Evolutionary conservation across 805 yeast genomes (phyloP).

Genomic region (Candida easanensis): DNA sequence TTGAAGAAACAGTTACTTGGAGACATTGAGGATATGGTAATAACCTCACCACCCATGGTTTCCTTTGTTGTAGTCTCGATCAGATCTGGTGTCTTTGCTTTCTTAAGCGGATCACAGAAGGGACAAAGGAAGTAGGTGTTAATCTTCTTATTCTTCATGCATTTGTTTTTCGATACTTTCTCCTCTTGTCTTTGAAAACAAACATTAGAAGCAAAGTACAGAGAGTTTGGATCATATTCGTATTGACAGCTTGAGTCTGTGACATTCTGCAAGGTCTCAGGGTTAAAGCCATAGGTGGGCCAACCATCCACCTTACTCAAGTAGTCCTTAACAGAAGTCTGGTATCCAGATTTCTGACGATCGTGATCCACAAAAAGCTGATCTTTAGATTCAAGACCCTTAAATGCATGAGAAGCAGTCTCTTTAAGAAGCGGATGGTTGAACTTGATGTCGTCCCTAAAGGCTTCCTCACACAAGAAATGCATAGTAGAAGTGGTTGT

Average conservation of each 20-base stretch:
- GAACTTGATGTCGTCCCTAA: no score
- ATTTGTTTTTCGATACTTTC: slow-evolving; percentile 10
- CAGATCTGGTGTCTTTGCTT: not conserved
- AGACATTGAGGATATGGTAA: slow-evolving; percentile 2
- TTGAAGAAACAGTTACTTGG: slow-evolving; percentile 10
- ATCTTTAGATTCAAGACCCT: no score
- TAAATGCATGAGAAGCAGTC: no score
- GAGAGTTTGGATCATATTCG: slow-evolving; percentile 13
- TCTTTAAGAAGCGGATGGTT: no score
- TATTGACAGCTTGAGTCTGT: not conserved
- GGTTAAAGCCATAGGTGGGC: not conserved
- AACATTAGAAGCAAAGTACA: slow-evolving; percentile 9
- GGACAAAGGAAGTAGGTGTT: slow-evolving; percentile 19
- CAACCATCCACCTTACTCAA: not conserved
- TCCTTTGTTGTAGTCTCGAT: slow-evolving; percentile 1
- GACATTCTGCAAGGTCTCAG: not conserved
- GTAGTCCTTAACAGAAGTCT: no score
- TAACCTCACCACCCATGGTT: slow-evolving; percentile 2
- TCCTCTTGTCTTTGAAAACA: slow-evolving; percentile 9
- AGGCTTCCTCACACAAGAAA: no score
- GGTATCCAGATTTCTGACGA: no score
- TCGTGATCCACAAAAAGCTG: no score
- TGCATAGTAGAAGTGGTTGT: no score
- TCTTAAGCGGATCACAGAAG: slow-evolving; percentile 14
- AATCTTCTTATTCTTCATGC: slow-evolving; percentile 6